These are phyloP conservation scores for Silene vulgaris DNA, from an alignment of 179 eudicot species.

Conservation along the genomic window DNA sequence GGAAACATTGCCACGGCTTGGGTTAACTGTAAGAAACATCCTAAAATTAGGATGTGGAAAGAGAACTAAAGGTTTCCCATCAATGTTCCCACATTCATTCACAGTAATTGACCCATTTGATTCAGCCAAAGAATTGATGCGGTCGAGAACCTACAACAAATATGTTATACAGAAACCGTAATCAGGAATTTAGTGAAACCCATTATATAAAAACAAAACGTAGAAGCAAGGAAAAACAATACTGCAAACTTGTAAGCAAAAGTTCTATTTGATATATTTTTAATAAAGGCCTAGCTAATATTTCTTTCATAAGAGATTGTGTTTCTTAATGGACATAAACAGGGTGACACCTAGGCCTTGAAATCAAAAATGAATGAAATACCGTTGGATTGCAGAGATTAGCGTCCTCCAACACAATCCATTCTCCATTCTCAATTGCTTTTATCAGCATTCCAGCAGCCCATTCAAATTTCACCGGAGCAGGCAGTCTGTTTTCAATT, in stretches of 20 bases:
- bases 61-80: conserved; percentile 74
- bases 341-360: too few species aligned
- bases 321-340: too few species aligned
- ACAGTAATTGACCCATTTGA: conserved; percentile 81
- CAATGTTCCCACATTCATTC: conserved; percentile 87
- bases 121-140: conserved; percentile 92
- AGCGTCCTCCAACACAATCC: conserved; percentile 93
- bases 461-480: conserved; percentile 85
- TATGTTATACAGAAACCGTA: background rate
- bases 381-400: conserved; percentile 98
- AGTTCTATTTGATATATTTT: background rate
- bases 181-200: background rate
- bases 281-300: background rate
- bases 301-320: too few species aligned
- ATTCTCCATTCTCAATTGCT: conserved; percentile 93
- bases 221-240: background rate
- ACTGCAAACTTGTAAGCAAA: background rate
- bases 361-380: conserved; percentile 21
- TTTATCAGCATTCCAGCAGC: conserved; percentile 68
- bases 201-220: background rate
- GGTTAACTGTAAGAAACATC: conserved; percentile 90
- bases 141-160: conserved; percentile 73
- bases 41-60: conserved; percentile 80
- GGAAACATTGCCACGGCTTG: conserved; percentile 79
- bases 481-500: conserved; percentile 31